These are phyloP conservation scores for Plantago coronopus DNA, from an alignment of 305 asterid species.

Conservation along the genomic window DNA sequence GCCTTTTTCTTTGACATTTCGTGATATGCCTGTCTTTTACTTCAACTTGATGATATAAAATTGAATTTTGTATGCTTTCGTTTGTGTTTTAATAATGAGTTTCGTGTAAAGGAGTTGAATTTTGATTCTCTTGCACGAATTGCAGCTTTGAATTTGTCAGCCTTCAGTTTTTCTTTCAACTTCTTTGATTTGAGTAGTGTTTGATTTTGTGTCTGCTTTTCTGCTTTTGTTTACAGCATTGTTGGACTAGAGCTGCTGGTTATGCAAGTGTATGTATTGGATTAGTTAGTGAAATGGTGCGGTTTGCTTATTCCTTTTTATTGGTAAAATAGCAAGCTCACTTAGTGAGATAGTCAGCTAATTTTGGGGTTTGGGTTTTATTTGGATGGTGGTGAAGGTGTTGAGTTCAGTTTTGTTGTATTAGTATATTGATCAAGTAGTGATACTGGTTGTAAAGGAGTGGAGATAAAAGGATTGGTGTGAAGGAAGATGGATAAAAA, in stretches of 20 bases:
- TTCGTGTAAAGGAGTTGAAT: conserved; percentile 26
- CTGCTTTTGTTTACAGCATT: neutral
- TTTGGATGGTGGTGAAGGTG: conserved; percentile 20
- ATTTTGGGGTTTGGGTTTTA: conserved; percentile 9
- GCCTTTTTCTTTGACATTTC: conserved; percentile 16
- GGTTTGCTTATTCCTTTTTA: neutral
- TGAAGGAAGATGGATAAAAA: conserved; percentile 42
- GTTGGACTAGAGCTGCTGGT: too few species aligned
- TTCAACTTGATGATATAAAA: conserved; percentile 1
- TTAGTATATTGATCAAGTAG: conserved; percentile 10
- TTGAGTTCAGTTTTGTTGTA: conserved; percentile 16
- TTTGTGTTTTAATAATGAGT: conserved; percentile 12
- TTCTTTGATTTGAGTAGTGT: conserved; percentile 25
- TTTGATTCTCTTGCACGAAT: conserved; percentile 26
- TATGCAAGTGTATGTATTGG: too few species aligned
- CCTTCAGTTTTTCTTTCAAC: conserved; percentile 29
- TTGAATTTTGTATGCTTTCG: neutral
- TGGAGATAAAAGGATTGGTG: conserved; percentile 22
- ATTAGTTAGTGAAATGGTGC: too few species aligned
- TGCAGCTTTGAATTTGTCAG: conserved; percentile 37
- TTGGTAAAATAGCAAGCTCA: conserved; percentile 17
- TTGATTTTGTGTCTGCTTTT: conserved; percentile 23
- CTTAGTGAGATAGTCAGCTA: conserved; percentile 16
- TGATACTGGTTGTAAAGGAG: conserved; percentile 22
- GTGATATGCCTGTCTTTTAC: neutral